Evolutionary conservation across 306 rosid species (phyloP).

Genomic region (Myrica gale): DNA sequence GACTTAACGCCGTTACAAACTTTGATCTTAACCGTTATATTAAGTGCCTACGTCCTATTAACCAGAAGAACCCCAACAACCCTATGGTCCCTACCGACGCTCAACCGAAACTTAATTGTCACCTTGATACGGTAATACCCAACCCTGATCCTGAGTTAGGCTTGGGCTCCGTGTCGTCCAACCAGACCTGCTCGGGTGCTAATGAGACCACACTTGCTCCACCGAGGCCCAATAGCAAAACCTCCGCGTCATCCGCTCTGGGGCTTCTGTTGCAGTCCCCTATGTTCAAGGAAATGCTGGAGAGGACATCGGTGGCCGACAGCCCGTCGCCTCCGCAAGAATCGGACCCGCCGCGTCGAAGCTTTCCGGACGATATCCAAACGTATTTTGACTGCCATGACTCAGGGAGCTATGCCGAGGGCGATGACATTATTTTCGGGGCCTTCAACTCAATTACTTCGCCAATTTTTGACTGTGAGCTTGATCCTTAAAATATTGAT

Average conservation of each 20-base stretch:
- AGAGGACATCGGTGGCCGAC: slow-evolving; percentile 36
- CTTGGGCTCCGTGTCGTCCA: slow-evolving; percentile 18
- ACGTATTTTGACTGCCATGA: slow-evolving; percentile 70
- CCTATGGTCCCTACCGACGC: neutral
- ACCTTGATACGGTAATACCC: neutral
- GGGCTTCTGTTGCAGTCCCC: slow-evolving; percentile 54
- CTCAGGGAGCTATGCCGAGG: slow-evolving; percentile 40
- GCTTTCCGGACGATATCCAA: slow-evolving; percentile 83
- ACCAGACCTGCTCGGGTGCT: slow-evolving; percentile 17
- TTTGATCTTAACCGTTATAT: slow-evolving; percentile 81
- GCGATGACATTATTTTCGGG: slow-evolving; percentile 71
- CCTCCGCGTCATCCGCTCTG: slow-evolving; percentile 42
- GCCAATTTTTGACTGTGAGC: slow-evolving; percentile 63
- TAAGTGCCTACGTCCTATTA: slow-evolving; percentile 46
- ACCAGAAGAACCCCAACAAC: slow-evolving; percentile 14
- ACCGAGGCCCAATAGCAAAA: neutral
- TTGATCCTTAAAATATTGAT: slow-evolving; percentile 42
- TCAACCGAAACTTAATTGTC: slow-evolving; percentile 27
- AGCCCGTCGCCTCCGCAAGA: slow-evolving; percentile 30
- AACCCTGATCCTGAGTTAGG: slow-evolving; percentile 30
- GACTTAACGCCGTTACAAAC: slow-evolving; percentile 90
- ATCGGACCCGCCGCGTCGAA: slow-evolving; percentile 43
- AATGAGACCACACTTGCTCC: neutral
- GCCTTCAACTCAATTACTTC: slow-evolving; percentile 48
- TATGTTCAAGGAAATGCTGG: slow-evolving; percentile 62